These are phyloP conservation scores for Solanum aculeatissimum DNA, from an alignment of 305 asterid genomes.

Conservation along the genomic window DNA sequence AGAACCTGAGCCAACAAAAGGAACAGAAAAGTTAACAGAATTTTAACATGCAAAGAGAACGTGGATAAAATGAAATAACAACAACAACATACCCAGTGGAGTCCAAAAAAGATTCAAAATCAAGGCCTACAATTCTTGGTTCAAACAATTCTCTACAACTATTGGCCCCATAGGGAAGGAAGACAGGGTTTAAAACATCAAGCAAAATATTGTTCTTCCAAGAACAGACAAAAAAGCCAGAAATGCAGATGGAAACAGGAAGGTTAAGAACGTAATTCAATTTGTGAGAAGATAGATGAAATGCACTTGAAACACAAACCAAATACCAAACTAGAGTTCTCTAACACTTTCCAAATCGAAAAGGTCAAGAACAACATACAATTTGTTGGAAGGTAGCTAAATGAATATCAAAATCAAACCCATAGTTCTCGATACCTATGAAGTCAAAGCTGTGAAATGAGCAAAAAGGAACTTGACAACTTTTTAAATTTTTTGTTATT, in stretches of 20 bases:
- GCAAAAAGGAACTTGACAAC: not conserved
- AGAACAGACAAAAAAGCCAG: not conserved
- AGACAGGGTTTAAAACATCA: not conserved
- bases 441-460: not conserved
- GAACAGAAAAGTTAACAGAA: not conserved
- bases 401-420: not conserved
- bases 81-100: too few relatives aligned
- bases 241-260: not conserved
- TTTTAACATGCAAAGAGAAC: not conserved
- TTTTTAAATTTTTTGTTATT: not conserved
- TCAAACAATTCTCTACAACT: not conserved
- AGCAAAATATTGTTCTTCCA: not conserved
- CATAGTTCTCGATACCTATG: not conserved
- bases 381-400: not conserved
- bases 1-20: conserved; percentile 36
- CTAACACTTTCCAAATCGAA: not conserved
- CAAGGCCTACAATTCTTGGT: not conserved
- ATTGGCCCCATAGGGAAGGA: not conserved
- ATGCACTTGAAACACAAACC: not conserved
- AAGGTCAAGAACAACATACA: not conserved
- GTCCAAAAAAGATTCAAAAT: not conserved
- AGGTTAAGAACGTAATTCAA: not conserved
- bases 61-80: not conserved
- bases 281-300: not conserved
- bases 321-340: not conserved